Base-by-base conservation (phyloP, 768 basidiomycete species). In the Wakefieldia striispora region DNA sequence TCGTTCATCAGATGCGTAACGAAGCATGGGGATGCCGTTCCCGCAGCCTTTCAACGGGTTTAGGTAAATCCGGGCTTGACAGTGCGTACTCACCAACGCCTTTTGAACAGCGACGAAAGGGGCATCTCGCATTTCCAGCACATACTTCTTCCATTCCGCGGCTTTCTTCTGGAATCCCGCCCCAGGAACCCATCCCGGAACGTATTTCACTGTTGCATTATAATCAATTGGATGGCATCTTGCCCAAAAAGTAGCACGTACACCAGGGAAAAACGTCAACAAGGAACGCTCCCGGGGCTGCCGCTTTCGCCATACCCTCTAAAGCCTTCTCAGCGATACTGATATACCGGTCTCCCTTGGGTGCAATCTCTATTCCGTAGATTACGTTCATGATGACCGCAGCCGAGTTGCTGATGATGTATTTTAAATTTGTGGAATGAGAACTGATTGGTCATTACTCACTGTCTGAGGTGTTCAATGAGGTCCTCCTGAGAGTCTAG, bases 181-280 rank as follows among this genome's bases (percentile, higher is more conserved):
- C 0, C 78, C 76, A 29, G 79, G 79, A 3, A 78, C 43, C 78
- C 80, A 81, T 43, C 60, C 69, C 57, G 79, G 80, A 14, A 81
- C 60, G 47, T 80, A 64, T 63, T 78, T 80, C 45, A 81, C 79
- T 77, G 48, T 58, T 38, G 26, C 9, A 21, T 39, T 5, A 39
- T 10, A 13, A 16, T 66, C 23, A 60, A 11, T 14, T n/a, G 21
- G 11, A 8, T n/a, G 2, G n/a, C 26, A 24, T 36, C 20, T 38
- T 13, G 0, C 13, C 8, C 10, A 11, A 44, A 19, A 45, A 34
- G n/a, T 23, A 45, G 11, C 20, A 60, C 65, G 63, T 47, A 64
- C 76, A 51, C 47, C 69, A 63, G n/a, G 78, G 79, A 37, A 80
- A 62, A 26, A 77, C 53, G 47, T 77, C 73, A 11, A 82, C 81